Percentiles rank a stretch among this genome's conserved stretches.
Evolutionary conservation across 2,329 filamentous ascomycete species (phyloP).

Genomic region (Aspergillus sp.): DNA sequence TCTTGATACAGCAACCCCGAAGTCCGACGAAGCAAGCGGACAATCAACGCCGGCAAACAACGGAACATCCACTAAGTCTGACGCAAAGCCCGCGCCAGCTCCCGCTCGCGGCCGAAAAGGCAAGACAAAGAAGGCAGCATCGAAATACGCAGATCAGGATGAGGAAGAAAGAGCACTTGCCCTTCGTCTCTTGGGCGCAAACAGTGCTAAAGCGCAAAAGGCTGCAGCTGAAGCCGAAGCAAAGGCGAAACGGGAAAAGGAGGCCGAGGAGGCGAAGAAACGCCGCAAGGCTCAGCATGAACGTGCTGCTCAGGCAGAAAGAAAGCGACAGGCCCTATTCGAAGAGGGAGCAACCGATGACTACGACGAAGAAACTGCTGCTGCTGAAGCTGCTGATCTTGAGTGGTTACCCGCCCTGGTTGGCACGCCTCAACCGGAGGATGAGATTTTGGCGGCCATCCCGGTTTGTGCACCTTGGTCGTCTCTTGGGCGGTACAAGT

Average conservation of each 20-base stretch:
- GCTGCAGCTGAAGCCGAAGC: conserved; percentile 60
- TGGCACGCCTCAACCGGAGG: conserved; percentile 73
- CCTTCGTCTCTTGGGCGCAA: conserved; percentile 81
- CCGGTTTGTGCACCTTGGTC: conserved; percentile 65
- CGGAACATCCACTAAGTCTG: conserved; percentile 19
- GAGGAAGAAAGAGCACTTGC: conserved; percentile 86
- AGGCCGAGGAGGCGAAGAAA: conserved; percentile 68
- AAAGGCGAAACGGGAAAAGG: conserved; percentile 69
- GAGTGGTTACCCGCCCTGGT: conserved; percentile 67
- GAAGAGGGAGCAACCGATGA: conserved; percentile 68
- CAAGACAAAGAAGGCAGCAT: conserved; percentile 83
- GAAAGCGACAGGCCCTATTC: conserved; percentile 67
- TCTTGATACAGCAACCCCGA: conserved; percentile 17
- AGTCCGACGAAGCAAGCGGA: conserved; percentile 12
- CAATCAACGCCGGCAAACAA: conserved; percentile 16
- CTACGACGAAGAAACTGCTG: conserved; percentile 54
- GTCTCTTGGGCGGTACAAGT: conserved; percentile 72
- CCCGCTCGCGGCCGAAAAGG: conserved; percentile 69
- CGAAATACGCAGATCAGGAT: conserved; percentile 91
- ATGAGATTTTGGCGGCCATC: conserved; percentile 67
- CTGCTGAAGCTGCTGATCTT: conserved; percentile 50
- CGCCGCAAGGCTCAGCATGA: conserved; percentile 79
- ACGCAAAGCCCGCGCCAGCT: conserved; percentile 18
- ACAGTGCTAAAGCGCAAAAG: conserved; percentile 54
- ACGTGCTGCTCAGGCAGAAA: conserved; percentile 63